Evolutionary conservation across 768 basidiomycete species (phyloP).

Genomic region (Boletus fagicola): DNA sequence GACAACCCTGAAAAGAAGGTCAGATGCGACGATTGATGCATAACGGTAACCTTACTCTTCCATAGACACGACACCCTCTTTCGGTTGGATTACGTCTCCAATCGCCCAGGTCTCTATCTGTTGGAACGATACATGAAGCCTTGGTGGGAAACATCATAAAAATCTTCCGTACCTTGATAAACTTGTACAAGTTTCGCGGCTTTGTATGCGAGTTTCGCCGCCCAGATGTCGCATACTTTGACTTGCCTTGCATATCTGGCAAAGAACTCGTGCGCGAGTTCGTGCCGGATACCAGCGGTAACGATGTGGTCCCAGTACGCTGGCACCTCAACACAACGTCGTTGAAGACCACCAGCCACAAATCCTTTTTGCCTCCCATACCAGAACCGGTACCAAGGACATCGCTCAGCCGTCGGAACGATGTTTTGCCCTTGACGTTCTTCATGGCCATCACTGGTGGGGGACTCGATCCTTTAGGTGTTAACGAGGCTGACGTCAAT

Average conservation of each 20-base stretch:
- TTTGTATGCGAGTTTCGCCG: conserved; percentile 73
- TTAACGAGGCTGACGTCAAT: conserved; percentile 13
- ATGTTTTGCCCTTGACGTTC: conserved; percentile 76
- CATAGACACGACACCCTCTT: conserved; percentile 83
- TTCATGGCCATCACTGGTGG: conserved; percentile 41
- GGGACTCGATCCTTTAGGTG: conserved; percentile 35
- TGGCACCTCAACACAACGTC: conserved; percentile 94
- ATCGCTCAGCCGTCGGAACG: conserved; percentile 87
- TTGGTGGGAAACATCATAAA: neutral
- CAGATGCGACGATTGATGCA: conserved; percentile 7
- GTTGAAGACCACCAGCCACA: conserved; percentile 95
- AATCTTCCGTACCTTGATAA: conserved; percentile 65
- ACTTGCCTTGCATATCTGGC: conserved; percentile 80
- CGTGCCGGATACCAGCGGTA: conserved; percentile 69
- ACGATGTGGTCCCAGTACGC: conserved; percentile 81
- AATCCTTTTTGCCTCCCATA: conserved; percentile 73
- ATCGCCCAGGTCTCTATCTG: conserved; percentile 90
- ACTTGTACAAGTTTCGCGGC: conserved; percentile 91
- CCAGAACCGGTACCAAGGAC: conserved; percentile 63
- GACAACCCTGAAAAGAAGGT: conserved; percentile 50
- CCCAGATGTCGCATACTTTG: conserved; percentile 82
- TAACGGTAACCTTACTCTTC: conserved; percentile 65
- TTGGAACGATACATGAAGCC: conserved; percentile 8
- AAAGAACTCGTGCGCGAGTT: conserved; percentile 71
- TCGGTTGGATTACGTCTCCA: conserved; percentile 69